Evolutionary conservation across 805 yeast genomes (phyloP).

Genomic region (Candida takata): DNA sequence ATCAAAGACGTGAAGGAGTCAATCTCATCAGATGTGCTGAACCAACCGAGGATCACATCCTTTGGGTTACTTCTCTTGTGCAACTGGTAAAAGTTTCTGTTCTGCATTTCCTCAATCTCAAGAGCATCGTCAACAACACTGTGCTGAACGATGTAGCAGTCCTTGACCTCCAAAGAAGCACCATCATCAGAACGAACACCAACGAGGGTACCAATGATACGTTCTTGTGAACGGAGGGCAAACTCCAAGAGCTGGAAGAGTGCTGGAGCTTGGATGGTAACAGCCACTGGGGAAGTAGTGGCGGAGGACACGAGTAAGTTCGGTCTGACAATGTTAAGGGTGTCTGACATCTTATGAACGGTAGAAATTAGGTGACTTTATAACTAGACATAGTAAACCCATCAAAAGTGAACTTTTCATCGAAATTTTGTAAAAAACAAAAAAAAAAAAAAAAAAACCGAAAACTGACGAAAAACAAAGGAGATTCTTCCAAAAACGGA

Average conservation of each 20-base stretch:
- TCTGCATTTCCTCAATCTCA: slow-evolving; percentile 69
- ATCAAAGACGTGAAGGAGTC: slow-evolving; percentile 70
- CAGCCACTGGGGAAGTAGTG: slow-evolving; percentile 38
- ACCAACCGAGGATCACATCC: slow-evolving; percentile 81
- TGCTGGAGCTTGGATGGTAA: slow-evolving; percentile 61
- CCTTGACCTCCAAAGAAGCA: slow-evolving; percentile 60
- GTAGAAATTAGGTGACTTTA: not conserved
- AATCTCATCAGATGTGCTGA: slow-evolving; percentile 51
- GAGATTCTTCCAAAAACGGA: not conserved
- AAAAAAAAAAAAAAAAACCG: not conserved
- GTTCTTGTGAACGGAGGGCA: slow-evolving; percentile 47
- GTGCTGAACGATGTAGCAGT: slow-evolving; percentile 78
- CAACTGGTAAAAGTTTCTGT: slow-evolving; percentile 60
- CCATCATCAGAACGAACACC: slow-evolving; percentile 85
- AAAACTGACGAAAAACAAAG: no score
- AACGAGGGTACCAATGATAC: slow-evolving; percentile 76
- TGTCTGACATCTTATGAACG: slow-evolving; percentile 17
- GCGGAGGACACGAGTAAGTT: slow-evolving; percentile 21
- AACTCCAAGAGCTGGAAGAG: slow-evolving; percentile 72
- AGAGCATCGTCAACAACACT: slow-evolving; percentile 69
- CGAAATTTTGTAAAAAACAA: not conserved
- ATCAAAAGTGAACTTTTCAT: not conserved
- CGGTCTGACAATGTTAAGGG: slow-evolving; percentile 24
- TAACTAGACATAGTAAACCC: no score
- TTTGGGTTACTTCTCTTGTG: slow-evolving; percentile 75